These are phyloP conservation scores for Leptographium galeiforme DNA, from an alignment of 2,329 filamentous ascomycete species.

Conservation along the genomic window DNA sequence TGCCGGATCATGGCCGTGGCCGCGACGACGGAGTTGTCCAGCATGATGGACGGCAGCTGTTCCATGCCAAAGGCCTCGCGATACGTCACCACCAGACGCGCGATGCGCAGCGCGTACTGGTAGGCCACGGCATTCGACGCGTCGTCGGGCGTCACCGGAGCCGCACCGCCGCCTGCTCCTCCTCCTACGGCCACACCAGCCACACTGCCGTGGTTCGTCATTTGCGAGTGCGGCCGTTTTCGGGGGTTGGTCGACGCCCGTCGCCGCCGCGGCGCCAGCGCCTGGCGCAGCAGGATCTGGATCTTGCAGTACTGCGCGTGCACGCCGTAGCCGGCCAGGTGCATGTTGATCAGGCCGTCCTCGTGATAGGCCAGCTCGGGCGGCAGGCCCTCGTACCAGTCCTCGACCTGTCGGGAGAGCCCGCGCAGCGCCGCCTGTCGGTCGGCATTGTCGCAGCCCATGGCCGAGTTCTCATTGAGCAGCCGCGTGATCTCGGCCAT, in stretches of 20 bases:
- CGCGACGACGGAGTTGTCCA: constrained; percentile 5
- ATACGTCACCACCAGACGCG: constrained; percentile 5
- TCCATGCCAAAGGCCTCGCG: constrained; percentile 6
- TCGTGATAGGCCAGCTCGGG: constrained; percentile 3
- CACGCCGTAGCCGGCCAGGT: constrained; percentile 2
- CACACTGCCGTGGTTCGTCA: background rate
- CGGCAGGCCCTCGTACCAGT: constrained; percentile 3
- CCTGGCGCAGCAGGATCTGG: constrained; percentile 3
- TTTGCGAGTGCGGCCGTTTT: background rate
- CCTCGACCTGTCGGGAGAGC: background rate
- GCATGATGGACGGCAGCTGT: constrained; percentile 6
- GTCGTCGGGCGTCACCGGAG: background rate
- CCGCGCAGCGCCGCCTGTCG: background rate
- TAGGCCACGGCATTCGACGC: background rate
- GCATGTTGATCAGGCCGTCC: constrained; percentile 1
- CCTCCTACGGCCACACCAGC: no score
- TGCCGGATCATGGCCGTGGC: constrained; percentile 5
- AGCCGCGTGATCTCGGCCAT: constrained; percentile 4
- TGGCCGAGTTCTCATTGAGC: background rate
- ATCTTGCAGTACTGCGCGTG: constrained; percentile 6
- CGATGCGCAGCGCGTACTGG: constrained; percentile 3
- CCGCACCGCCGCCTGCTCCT: background rate
- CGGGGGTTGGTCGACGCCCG: background rate
- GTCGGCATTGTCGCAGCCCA: background rate
- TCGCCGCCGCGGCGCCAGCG: background rate